Evolutionary conservation across 805 yeast genomes (phyloP), one percentile per base, ranked within the genome.

Genomic region (Torulaspora delbrueckii): DNA sequence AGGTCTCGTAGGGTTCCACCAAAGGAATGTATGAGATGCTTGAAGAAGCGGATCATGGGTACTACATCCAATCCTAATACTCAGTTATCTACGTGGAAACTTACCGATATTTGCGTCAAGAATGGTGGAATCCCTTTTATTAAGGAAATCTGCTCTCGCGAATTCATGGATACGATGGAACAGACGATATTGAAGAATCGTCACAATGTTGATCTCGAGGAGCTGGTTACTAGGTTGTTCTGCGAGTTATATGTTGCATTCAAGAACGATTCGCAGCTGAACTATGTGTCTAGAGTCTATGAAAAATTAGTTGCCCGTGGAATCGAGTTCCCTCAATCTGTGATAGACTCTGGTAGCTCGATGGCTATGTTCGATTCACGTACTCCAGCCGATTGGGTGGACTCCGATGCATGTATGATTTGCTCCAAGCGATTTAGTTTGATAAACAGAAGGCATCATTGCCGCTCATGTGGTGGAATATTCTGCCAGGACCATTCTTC

Each of bases 341-440:
- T 46, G 3, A 27, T 42, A 6, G 55, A 53, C 19, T 35, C 50
- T 8, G 41, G 38, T 4, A 44, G 43, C 10, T 61, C 52, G 12
- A 67, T 76, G 38, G 65, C 69, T 19, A 79, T 90, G 63, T 78
- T 91, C 40, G 97, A 91, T 57, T 78, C 96, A 1, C 84, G 81
- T 50, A 90, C 90, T 4, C 97, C 99, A 1, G 98, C 99, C 0
- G 97, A 89, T 56, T 93, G 99, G 99, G 82, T 86, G 18, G 99
- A 93, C 59, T 84, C 90, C 8, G 96, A 88, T 56, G 87, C 87
- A 3, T 93, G 99, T 66, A 90, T 93, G 97, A 80, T 87, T 45
- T 88, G 97, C 55, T 88, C 95, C 42, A 79, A 74, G 34, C 69
- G 82, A 12, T 93, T 93, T 60, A 73, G 93, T 1, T 76, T 91